A percentile compares a stretch with the other conserved stretches of the same genome.
Conservation (phyloP, 495 filamentous ascomycete species). For the Lepidopterella palustris region DNA sequence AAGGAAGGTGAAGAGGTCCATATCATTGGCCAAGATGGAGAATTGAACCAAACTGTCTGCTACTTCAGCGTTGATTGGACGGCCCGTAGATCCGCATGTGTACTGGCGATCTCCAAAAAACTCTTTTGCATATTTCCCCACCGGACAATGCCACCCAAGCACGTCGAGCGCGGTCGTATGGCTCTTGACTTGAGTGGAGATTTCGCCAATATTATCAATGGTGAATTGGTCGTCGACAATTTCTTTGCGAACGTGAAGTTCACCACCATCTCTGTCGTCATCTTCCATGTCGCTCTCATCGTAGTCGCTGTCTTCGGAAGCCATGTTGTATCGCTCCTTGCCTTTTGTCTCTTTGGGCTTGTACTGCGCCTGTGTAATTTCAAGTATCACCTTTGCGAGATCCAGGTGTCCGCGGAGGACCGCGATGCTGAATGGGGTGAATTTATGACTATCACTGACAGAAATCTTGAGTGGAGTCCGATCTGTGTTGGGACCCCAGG, state of each 20-base stretch:
- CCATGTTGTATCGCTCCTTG: conserved; percentile 8
- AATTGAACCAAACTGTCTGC: conserved; percentile 27
- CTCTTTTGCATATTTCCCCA: conserved; percentile 35
- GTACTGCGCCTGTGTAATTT: conserved; percentile 62
- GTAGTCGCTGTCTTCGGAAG: conserved; percentile 41
- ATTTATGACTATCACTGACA: conserved; percentile 41
- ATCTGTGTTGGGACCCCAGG: conserved; percentile 38
- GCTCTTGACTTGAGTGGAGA: conserved; percentile 57
- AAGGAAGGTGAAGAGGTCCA: conserved; percentile 41
- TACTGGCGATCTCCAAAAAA: conserved; percentile 17
- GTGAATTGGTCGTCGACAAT: conserved; percentile 59
- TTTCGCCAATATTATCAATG: conserved; percentile 61
- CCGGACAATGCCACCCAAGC: conserved; percentile 35
- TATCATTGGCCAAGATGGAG: conserved; percentile 39
- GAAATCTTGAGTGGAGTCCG: conserved; percentile 56
- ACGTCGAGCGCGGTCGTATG: conserved; percentile 44
- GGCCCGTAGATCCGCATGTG: not conserved
- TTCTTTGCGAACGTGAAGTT: conserved; percentile 40
- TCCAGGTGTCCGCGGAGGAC: conserved; percentile 55
- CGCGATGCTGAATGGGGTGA: conserved; percentile 58
- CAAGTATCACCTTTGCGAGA: conserved; percentile 55
- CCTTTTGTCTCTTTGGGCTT: conserved; percentile 37
- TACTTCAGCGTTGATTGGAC: not conserved
- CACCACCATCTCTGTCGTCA: conserved; percentile 33
- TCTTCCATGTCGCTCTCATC: conserved; percentile 35